Evolutionary conservation across 1,139 yeast genomes (phyloP), one percentile per base, ranked within the genome.

Genomic region (Hemisphaericaspora lyxosophila): DNA sequence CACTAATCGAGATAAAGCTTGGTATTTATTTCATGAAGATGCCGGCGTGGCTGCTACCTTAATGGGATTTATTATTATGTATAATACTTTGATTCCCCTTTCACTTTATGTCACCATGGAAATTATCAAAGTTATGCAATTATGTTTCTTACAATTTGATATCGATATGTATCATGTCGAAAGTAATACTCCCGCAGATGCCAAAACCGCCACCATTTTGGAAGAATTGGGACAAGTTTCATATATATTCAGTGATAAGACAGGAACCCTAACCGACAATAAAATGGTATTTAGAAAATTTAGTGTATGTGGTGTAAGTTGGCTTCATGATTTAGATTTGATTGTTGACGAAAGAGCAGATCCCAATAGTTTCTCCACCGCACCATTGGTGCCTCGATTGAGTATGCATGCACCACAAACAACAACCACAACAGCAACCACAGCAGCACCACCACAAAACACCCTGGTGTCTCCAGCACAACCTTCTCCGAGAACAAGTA

Each of bases 181-280:
- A 30, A 75, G 89, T 4, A 80, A 92, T 53, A 92, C 96, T 0
- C 96, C 96, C 0, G 94, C 96, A 32, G 96, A 86, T 53, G 95
- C 96, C 0, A 83, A 90, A 53, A 90, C 98, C 0, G 96, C 97
- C 0, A 87, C 97, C 0, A 89, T 92, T 49, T 75, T 92, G 48
- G 99, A 94, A 57, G 98, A 94, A 60, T 69, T 94, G 50, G 99
- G 99, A 3, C 99, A 94, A 58, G 97, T 94, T 0, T 83, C 95
- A 38, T 90, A 90, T 54, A 76, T 94, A 4, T 94, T 94, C 59
- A 86, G 96, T 47, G 99, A 94, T 60, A 94, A 94, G 60, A 94
- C 98, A 0, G 99, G 99, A 9, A 94, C 98, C 0, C 72, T 94
- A 44, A 94, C 99, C 0, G 96, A 89, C 53, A 89, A 89, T 55